Conservation (phyloP, 768 basidiomycete species). For the Amanita brunnescens region DNA sequence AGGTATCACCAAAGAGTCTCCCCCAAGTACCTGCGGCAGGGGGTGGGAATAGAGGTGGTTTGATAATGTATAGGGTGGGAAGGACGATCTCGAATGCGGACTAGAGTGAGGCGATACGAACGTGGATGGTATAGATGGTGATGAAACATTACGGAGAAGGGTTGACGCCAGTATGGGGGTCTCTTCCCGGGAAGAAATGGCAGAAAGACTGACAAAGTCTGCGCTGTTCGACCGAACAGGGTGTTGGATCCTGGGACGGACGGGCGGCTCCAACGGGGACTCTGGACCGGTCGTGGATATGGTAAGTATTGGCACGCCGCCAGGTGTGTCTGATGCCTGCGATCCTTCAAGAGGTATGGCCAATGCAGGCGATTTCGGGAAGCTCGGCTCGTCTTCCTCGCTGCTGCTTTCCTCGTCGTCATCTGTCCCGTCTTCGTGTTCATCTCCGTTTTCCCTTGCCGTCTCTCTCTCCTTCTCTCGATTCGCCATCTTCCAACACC, state of each 20-base stretch:
- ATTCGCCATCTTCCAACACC: slow-evolving; percentile 90
- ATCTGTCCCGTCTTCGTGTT: slow-evolving; percentile 21
- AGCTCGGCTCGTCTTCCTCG: neutral
- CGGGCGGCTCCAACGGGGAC: slow-evolving; percentile 21
- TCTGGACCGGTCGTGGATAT: slow-evolving; percentile 46
- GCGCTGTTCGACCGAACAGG: slow-evolving; percentile 8
- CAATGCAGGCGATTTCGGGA: neutral
- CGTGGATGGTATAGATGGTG: slow-evolving; percentile 1
- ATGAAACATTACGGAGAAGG: neutral
- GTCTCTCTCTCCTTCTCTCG: slow-evolving; percentile 29
- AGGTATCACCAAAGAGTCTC: slow-evolving; percentile 3
- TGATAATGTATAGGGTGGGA: neutral
- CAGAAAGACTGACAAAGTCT: slow-evolving; percentile 3
- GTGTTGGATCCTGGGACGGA: slow-evolving; percentile 12
- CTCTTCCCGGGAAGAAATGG: neutral
- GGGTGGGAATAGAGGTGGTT: slow-evolving; percentile 9
- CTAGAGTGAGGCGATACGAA: neutral
- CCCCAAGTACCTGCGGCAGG: neutral
- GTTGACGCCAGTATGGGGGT: neutral
- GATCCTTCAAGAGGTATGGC: neutral
- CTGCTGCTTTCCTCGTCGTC: slow-evolving; percentile 7
- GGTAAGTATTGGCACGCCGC: slow-evolving; percentile 40
- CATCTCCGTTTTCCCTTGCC: slow-evolving; percentile 22
- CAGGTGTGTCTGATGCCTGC: slow-evolving; percentile 19
- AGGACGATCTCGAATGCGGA: slow-evolving; percentile 1